Conservation (phyloP, 2,329 filamentous ascomycete genomes). For the Fusarium sp. region DNA sequence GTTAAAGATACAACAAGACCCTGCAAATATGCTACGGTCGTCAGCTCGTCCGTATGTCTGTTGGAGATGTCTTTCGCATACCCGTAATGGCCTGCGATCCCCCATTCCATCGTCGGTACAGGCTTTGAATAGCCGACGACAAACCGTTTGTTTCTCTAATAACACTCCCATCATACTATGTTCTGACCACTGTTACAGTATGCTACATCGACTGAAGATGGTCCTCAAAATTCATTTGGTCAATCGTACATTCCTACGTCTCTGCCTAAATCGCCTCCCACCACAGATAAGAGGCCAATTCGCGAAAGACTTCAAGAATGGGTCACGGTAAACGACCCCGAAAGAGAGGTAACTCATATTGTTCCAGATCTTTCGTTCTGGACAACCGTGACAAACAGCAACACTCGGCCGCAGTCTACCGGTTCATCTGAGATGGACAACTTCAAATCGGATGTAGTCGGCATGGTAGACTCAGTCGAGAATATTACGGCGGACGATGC, state of each 20-base stretch:
- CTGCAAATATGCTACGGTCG: conserved; percentile 50
- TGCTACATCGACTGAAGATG: conserved; percentile 17
- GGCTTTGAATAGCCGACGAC: conserved; percentile 17
- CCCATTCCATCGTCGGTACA: conserved; percentile 9
- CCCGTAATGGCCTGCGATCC: conserved; percentile 19
- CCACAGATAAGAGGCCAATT: conserved; percentile 33
- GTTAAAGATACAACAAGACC: conserved; percentile 4
- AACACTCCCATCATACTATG: neutral
- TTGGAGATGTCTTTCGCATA: conserved; percentile 51
- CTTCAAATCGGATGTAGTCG: conserved; percentile 42
- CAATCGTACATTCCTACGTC: conserved; percentile 36
- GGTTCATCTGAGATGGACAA: conserved; percentile 52
- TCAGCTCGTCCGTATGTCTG: conserved; percentile 52
- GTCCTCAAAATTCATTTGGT: conserved; percentile 19
- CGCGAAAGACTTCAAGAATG: conserved; percentile 44
- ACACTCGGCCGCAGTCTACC: conserved; percentile 53
- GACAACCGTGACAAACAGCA: conserved; percentile 49
- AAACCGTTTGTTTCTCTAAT: conserved; percentile 31
- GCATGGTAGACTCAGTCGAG: conserved; percentile 47
- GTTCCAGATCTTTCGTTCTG: conserved; percentile 46
- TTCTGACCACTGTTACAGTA: conserved; percentile 33
- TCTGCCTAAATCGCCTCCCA: conserved; percentile 6
- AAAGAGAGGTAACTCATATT: conserved; percentile 22
- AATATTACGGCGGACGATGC: conserved; percentile 48
- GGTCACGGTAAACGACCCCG: conserved; percentile 24